Evolutionary conservation across 1,139 yeast species (phyloP).

Genomic region (Candida sp.): DNA sequence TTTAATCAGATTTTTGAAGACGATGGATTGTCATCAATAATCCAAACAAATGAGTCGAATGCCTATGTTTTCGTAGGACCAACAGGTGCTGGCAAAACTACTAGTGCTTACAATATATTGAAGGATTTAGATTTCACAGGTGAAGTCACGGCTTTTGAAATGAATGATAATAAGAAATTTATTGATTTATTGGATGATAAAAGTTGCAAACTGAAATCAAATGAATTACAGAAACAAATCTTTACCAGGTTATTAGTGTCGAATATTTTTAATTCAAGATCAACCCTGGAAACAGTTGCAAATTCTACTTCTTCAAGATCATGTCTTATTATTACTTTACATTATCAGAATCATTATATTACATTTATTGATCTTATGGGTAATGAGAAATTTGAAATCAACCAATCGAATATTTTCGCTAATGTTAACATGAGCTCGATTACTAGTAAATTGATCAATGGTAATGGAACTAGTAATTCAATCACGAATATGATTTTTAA

Average conservation of each 20-base stretch:
- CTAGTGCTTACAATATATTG: constrained; percentile 14
- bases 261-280: constrained; percentile 16
- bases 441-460: constrained; percentile 19
- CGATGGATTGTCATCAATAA: constrained; percentile 11
- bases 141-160: constrained; percentile 25
- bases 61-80: constrained; percentile 30
- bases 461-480: constrained; percentile 13
- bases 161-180: constrained; percentile 22
- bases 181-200: constrained; percentile 22
- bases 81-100: constrained; percentile 33
- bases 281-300: constrained; percentile 17
- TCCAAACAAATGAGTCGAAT: constrained; percentile 9
- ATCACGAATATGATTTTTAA: constrained; percentile 26
- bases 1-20: constrained; percentile 16
- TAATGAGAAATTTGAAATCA: constrained; percentile 21
- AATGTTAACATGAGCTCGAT: constrained; percentile 26
- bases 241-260: constrained; percentile 9
- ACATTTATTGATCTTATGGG: constrained; percentile 33
- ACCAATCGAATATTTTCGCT: constrained; percentile 18
- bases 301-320: constrained; percentile 23
- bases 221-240: constrained; percentile 4
- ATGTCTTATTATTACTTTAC: constrained; percentile 24
- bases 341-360: constrained; percentile 15
- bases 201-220: constrained; percentile 7
- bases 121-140: constrained; percentile 11